Conservation (phyloP, 2,329 filamentous ascomycete species). For the Cadophora sp. region DNA sequence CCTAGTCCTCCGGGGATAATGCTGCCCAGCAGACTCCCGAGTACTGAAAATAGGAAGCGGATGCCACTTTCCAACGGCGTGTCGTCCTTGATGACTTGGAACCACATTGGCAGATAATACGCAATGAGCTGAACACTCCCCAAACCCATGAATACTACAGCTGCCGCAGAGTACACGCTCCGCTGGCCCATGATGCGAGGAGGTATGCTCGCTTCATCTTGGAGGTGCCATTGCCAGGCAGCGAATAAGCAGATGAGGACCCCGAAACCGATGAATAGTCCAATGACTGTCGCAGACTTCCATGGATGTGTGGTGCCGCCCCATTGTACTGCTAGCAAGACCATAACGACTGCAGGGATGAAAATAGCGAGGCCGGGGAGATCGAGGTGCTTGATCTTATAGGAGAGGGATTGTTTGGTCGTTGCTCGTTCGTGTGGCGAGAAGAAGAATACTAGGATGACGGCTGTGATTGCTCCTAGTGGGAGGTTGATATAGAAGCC, state of each 20-base stretch:
- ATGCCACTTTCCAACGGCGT: conserved; percentile 47
- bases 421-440: conserved; percentile 40
- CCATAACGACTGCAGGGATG: conserved; percentile 40
- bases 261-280: conserved; percentile 42
- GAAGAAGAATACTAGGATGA: conserved; percentile 49
- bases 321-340: conserved; percentile 45
- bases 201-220: conserved; percentile 48
- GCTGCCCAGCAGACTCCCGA: conserved; percentile 41
- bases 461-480: conserved; percentile 46
- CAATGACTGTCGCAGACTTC: conserved; percentile 45
- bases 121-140: conserved; percentile 41
- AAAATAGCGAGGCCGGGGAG: conserved; percentile 45
- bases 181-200: conserved; percentile 47
- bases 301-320: conserved; percentile 40
- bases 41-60: conserved; percentile 48
- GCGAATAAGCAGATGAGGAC: conserved; percentile 39
- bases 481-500: conserved; percentile 50
- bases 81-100: conserved; percentile 52
- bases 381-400: conserved; percentile 47
- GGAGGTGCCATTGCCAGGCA: conserved; percentile 45
- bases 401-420: conserved; percentile 16
- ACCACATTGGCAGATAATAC: conserved; percentile 56
- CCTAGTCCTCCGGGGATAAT: conserved; percentile 41
- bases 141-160: conserved; percentile 33
- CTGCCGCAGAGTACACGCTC: conserved; percentile 42